These are phyloP conservation scores for Fusarium sp. DNA, from an alignment of 2,329 filamentous ascomycete genomes.

Conservation along the genomic window DNA sequence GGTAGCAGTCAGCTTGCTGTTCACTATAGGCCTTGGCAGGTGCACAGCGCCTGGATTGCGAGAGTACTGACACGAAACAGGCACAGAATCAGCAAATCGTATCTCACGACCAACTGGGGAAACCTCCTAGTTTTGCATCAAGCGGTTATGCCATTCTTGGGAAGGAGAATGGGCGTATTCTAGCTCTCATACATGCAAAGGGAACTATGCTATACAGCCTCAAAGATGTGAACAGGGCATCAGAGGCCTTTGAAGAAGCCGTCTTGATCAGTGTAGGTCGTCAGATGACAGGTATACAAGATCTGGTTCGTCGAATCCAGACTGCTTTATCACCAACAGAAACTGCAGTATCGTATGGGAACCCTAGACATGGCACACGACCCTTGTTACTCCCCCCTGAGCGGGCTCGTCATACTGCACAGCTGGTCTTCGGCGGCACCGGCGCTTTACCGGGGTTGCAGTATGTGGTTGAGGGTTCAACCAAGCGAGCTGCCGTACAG, in stretches of 20 bases:
- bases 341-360: slow-evolving; percentile 19
- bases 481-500: slow-evolving; percentile 84
- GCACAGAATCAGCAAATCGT: slow-evolving; percentile 41
- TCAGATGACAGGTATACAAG: slow-evolving; percentile 76
- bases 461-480: slow-evolving; percentile 72
- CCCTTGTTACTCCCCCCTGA: slow-evolving; percentile 87
- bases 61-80: slow-evolving; percentile 44
- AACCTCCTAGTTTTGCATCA: slow-evolving; percentile 49
- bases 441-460: slow-evolving; percentile 86
- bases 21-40: slow-evolving; percentile 21
- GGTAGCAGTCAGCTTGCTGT: slow-evolving; percentile 5
- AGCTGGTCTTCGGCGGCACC: slow-evolving; percentile 80
- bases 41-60: slow-evolving; percentile 14
- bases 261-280: slow-evolving; percentile 88
- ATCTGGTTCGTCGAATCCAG: slow-evolving; percentile 83
- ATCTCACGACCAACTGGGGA: slow-evolving; percentile 36
- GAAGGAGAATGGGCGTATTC: slow-evolving; percentile 89
- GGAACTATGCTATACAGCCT: slow-evolving; percentile 97
- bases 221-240: slow-evolving; percentile 83
- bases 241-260: slow-evolving; percentile 92
- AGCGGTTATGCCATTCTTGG: slow-evolving; percentile 84
- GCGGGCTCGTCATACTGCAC: slow-evolving; percentile 83
- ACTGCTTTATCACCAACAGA: slow-evolving; percentile 67
- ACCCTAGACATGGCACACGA: slow-evolving; percentile 24
- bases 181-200: slow-evolving; percentile 95